phyloP scores from a whole-genome alignment of 2,329 filamentous ascomycete species.

The Colletotrichum costaricense region DNA sequence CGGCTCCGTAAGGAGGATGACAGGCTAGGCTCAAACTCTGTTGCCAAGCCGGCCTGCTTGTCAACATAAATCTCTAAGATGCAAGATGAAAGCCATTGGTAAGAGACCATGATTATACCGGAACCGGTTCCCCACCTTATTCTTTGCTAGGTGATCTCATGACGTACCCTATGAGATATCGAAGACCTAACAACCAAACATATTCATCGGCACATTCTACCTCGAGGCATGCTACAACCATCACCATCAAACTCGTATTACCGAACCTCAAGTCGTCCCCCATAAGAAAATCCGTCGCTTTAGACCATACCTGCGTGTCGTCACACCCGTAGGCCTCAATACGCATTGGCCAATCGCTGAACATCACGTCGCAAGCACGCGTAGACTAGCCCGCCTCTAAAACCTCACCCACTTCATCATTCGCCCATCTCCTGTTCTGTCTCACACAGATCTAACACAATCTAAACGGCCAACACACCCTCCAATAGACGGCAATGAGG shows the following conservation, averaged over 20 bases:
- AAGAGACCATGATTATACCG: neutral
- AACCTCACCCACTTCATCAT: conserved; percentile 1
- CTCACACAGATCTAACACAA: neutral
- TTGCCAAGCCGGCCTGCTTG: neutral
- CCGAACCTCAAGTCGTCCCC: neutral
- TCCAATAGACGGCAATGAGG: neutral
- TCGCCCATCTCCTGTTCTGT: neutral
- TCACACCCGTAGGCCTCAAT: conserved; percentile 9
- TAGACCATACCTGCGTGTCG: conserved; percentile 9
- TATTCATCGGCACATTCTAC: neutral
- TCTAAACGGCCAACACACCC: neutral
- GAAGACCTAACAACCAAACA: neutral
- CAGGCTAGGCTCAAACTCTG: too few relatives aligned
- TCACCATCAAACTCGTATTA: neutral
- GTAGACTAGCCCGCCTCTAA: neutral
- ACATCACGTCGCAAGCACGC: conserved; percentile 9
- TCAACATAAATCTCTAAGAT: neutral
- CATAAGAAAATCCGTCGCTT: neutral
- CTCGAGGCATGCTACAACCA: neutral
- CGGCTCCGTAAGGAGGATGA: too few relatives aligned
- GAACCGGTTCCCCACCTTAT: neutral
- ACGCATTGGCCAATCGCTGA: conserved; percentile 22
- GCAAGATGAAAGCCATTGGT: neutral
- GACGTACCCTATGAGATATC: neutral
- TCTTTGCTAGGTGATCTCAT: neutral